Base-by-base conservation (phyloP, 108 stramenopile genomes). In the Cyclotella distinguenda region DNA sequence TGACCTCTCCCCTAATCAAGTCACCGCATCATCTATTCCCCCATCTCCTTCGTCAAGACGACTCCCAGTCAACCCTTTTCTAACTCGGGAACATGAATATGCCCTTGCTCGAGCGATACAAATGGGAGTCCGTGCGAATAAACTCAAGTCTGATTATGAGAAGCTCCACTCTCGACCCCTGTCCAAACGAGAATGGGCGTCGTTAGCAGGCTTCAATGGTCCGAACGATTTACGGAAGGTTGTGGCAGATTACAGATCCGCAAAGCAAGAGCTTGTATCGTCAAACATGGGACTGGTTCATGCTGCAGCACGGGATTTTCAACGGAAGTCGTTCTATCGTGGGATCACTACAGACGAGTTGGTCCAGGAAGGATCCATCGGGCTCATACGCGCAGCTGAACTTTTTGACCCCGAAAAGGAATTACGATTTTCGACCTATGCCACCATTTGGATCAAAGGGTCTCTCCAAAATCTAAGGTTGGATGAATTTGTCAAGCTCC, bases 401-500 rank as follows among this genome's bases (percentile, higher is more conserved):
- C 63, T 93, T 27, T 98, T 94, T 73, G 96, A 98, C 77, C 95
- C 95, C 0, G 64, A 60, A 27, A 78, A 84, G 47, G 96, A 95
- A 23, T 77, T 96, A 36, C 84, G 94, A 23, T 97, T 98, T 64
- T 82, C 80, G 30, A 97, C 97, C 40, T 98, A 98, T 72, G 97
- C 97, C 15, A 94, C 94, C n/a, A 94, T 96, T 78, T 98, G 97
- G 97, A 96, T 98, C 75, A 96, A 97, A 88, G 92, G 92, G 23
- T 58, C 77, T 8, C 35, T 94, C 2, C 68, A 68, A 31, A 90
- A 94, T 58, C 68, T 83, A 43, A 33, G 78, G 18, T 43, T 69
- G 5, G 86, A 82, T 25, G 68, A 81, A 16, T 65, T 76, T 31
- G 85, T 94, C 15, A 74, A 56, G 10, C 30, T 94, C 15, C 89